These are phyloP conservation scores for Huntiella omanensis DNA, from an alignment of 2,329 filamentous ascomycete genomes.

Conservation along the genomic window DNA sequence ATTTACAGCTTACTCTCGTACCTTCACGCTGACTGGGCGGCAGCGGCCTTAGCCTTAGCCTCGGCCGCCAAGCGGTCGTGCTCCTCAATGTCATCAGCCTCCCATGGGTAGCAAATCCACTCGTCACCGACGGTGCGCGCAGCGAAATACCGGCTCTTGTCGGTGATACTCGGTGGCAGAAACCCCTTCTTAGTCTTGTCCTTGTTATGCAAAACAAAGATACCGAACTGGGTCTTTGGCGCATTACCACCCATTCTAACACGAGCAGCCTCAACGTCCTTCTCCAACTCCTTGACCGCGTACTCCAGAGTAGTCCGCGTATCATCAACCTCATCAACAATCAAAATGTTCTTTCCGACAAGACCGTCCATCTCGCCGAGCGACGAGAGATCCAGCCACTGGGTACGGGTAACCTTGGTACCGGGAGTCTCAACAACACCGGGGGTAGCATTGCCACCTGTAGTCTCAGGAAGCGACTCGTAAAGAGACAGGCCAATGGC, in stretches of 20 bases:
- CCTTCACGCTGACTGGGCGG: constrained; percentile 2
- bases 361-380: constrained; percentile 71
- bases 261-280: constrained; percentile 74
- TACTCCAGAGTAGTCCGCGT: constrained; percentile 89
- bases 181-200: constrained; percentile 86
- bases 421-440: constrained; percentile 51
- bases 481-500: constrained; percentile 96
- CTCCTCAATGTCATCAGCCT: constrained; percentile 83
- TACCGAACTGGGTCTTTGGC: constrained; percentile 66
- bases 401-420: constrained; percentile 89
- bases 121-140: constrained; percentile 79
- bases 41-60: constrained; percentile 17
- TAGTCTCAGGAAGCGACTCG: constrained; percentile 50
- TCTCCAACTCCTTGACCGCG: constrained; percentile 78
- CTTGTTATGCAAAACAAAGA: constrained; percentile 99
- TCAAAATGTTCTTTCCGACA: constrained; percentile 77
- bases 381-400: constrained; percentile 86
- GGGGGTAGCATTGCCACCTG: constrained; percentile 28
- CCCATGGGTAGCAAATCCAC: constrained; percentile 99
- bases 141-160: constrained; percentile 57
- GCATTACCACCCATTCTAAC: constrained; percentile 46
- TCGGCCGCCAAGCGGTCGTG: constrained; percentile 54
- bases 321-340: constrained; percentile 92
- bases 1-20: no score
- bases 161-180: constrained; percentile 61